These are phyloP conservation scores for Fusarium sp. DNA, from an alignment of 2,329 filamentous ascomycete genomes.

Conservation along the genomic window DNA sequence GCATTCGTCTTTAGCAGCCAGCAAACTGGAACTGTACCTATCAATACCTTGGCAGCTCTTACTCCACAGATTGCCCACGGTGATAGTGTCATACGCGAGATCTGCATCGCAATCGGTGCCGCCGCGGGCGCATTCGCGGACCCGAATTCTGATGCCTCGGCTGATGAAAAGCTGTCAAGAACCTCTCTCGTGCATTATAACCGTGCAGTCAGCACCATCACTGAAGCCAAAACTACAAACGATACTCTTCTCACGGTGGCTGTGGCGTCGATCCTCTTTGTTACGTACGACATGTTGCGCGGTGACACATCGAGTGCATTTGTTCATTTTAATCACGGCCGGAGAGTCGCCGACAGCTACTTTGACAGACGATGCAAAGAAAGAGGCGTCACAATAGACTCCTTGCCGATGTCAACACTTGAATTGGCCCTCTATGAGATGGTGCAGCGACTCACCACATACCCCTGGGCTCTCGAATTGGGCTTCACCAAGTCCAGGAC, in stretches of 20 bases:
- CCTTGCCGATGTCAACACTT: constrained; percentile 20
- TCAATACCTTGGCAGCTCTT: constrained; percentile 31
- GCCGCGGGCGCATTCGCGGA: constrained; percentile 27
- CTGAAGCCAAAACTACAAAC: background rate
- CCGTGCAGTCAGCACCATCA: constrained; percentile 28
- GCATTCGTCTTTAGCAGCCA: constrained; percentile 33
- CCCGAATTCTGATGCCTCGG: constrained; percentile 2
- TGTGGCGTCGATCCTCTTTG: constrained; percentile 36
- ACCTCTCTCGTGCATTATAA: constrained; percentile 34
- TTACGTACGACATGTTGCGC: constrained; percentile 37
- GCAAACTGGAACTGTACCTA: constrained; percentile 32
- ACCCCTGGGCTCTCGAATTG: constrained; percentile 32
- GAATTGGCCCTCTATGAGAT: constrained; percentile 35
- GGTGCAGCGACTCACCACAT: constrained; percentile 37
- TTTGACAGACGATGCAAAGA: constrained; percentile 27
- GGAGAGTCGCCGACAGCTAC: constrained; percentile 35
- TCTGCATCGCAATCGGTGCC: constrained; percentile 37
- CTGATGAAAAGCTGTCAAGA: constrained; percentile 20
- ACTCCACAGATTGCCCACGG: constrained; percentile 37
- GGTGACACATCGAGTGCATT: constrained; percentile 32
- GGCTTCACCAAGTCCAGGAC: constrained; percentile 11
- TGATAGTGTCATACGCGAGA: constrained; percentile 30
- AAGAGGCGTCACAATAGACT: constrained; percentile 16
- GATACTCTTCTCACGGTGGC: constrained; percentile 26
- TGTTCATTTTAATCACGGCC: constrained; percentile 31